phyloP scores from a whole-genome alignment of 1,139 yeast species.

The Barnettozyma hawaiiensis region DNA sequence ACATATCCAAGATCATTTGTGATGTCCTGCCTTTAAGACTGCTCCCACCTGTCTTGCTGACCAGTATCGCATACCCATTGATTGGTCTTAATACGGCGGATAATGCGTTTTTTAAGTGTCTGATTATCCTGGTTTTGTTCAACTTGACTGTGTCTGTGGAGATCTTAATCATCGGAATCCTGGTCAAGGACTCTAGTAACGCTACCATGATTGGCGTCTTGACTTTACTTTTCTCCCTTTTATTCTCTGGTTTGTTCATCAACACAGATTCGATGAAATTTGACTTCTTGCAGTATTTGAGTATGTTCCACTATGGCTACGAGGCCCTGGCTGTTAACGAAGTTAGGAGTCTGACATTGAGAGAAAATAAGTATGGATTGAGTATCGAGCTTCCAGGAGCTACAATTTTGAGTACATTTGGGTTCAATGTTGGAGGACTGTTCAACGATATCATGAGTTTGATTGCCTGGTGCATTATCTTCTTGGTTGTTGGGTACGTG shows the following conservation, averaged over 20 bases:
- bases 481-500: slow-evolving; percentile 63
- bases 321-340: slow-evolving; percentile 91
- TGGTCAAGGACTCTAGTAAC: slow-evolving; percentile 86
- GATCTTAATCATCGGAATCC: slow-evolving; percentile 78
- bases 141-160: slow-evolving; percentile 83
- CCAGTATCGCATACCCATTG: slow-evolving; percentile 86
- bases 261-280: slow-evolving; percentile 54
- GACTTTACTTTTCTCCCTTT: slow-evolving; percentile 71
- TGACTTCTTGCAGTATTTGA: slow-evolving; percentile 75
- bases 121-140: slow-evolving; percentile 68
- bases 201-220: slow-evolving; percentile 87
- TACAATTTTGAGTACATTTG: slow-evolving; percentile 89
- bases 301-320: slow-evolving; percentile 92
- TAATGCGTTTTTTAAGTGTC: slow-evolving; percentile 68
- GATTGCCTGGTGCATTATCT: slow-evolving; percentile 43
- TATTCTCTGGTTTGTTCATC: slow-evolving; percentile 90
- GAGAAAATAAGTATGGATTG: slow-evolving; percentile 85
- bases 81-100: slow-evolving; percentile 81
- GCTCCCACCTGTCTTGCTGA: slow-evolving; percentile 78
- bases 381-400: slow-evolving; percentile 99
- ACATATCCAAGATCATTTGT: slow-evolving; percentile 76
- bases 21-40: slow-evolving; percentile 87
- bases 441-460: slow-evolving; percentile 57
- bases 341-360: slow-evolving; percentile 79
- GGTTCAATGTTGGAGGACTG: slow-evolving; percentile 78